Base-by-base conservation (phyloP, 352 stramenopile genomes). In the Thalassiosira hispida region DNA sequence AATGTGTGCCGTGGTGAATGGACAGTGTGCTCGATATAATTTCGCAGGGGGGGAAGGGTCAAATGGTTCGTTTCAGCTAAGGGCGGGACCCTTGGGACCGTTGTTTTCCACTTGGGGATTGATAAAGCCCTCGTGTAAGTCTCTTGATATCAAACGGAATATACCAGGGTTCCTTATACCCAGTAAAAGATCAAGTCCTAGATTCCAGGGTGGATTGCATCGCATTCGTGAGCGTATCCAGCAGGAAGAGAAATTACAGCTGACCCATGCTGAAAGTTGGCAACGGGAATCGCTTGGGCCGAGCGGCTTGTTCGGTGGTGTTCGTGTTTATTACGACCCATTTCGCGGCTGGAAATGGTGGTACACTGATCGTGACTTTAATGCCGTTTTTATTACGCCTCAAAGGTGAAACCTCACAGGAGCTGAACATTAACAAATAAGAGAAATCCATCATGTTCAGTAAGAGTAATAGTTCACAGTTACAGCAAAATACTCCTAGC, bases 291-390 rank as follows among this genome's bases (percentile, higher is more conserved):
- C 29, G 7, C 35, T 84, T 53, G 69, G 70, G 25, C 20, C 35
- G 18, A 42, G 51, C 29, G 29, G 55, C 38, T 9, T 84, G 64
- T 84, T 80, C 40, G 77, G 77, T 73, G 77, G 77, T 20, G 65
- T 84, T 49, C 77, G 77, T 33, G 69, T 77, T 1, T 84, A 80
- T 52, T 80, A 71, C 70, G 77, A 84, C 61, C 77, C 77, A 52
- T 77, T 84, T 63, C 56, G 70, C 40, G 62, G 40, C 8, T 84
- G 77, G 77, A 57, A 49, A 23, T 77, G 69, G 69, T 84, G 77
- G 77, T 84, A 84, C 59, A 84, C 70, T 20, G 56, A 69, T 60
- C 38, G 71, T 3, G 69, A 84, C 35, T 84, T 84, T 53, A 61
- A 70, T 47, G n/a, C 61, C 35, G 70, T 84, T 25, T 80, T 69